Percentiles rank a stretch among this genome's conserved stretches.
phyloP scores from a whole-genome alignment of 768 basidiomycete species.

The Kwoniella dejecticola region DNA sequence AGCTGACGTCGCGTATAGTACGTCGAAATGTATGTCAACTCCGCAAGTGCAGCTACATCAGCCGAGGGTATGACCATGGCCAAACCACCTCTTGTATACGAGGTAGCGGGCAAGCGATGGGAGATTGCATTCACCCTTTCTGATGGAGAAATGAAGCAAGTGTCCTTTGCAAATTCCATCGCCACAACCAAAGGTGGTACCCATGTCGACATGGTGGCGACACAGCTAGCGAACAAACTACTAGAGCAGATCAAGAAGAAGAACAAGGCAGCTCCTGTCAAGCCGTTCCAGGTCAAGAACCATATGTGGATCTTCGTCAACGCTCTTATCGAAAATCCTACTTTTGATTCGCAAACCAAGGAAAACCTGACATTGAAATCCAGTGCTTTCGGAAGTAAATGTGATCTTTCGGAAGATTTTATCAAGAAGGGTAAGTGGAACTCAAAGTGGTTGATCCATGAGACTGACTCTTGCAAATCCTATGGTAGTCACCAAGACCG shows the following conservation, averaged over 20 bases:
- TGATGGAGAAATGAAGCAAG: conserved; percentile 86
- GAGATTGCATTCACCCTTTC: conserved; percentile 94
- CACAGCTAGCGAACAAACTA: conserved; percentile 85
- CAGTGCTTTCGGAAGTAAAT: conserved; percentile 82
- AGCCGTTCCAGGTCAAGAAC: conserved; percentile 88
- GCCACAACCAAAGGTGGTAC: conserved; percentile 95
- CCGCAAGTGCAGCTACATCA: conserved; percentile 69
- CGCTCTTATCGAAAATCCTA: conserved; percentile 92
- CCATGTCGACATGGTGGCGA: conserved; percentile 80
- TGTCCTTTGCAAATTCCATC: conserved; percentile 97
- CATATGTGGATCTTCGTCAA: conserved; percentile 99
- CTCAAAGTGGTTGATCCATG: too few species aligned
- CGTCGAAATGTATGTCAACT: conserved; percentile 86
- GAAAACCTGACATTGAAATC: conserved; percentile 84
- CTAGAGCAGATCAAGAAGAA: conserved; percentile 86
- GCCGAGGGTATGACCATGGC: conserved; percentile 76
- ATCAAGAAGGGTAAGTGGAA: conserved; percentile 79
- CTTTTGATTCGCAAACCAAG: conserved; percentile 99
- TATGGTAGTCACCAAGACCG: conserved; percentile 73
- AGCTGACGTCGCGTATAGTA: conserved; percentile 62
- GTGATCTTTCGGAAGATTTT: conserved; percentile 82
- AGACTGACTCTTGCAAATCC: conserved; percentile 1
- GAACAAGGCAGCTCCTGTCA: conserved; percentile 95
- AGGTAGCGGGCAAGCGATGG: conserved; percentile 79
- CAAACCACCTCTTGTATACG: conserved; percentile 80